Base-by-base conservation (phyloP, 129 eudicot species). In the Flaveria trinervia region DNA sequence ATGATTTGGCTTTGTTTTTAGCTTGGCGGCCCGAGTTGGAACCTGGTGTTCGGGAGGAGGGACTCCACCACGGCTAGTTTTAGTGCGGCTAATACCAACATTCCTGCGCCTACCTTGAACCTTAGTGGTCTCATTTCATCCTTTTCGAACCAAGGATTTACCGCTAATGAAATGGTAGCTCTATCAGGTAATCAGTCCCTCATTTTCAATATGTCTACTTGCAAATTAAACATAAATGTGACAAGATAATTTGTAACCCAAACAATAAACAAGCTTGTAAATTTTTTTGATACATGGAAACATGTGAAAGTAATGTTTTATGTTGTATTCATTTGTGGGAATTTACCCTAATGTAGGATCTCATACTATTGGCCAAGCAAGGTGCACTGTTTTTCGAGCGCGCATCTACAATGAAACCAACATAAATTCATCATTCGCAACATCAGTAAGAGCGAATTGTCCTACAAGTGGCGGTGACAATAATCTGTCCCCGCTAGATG, bases 21-120 rank as follows among this genome's bases (percentile, higher is more conserved):
- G 92, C 90, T 88, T 2, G 92, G 90, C 12, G 92, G 92, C 3
- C 87, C 82, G 9, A 81, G 83, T 69, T 88, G 92, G 90, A 74
- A 65, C 22, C 77, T 85, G n/a, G 33, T 15, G 25, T 72, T 83
- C n/a, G 92, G 92, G 9, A 80, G 92, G 69, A 81, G 90, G 73
- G 90, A 88, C 79, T 88, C 92, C 0, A 85, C 88, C 1, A 83
- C 90, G 1, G 87, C 92, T 44, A 88, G 86, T 52, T 72, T 86
- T 11, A 84, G 84, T 30, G 82, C 81, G 5, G 86, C 86, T 2
- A 83, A 85, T 68, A 7, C 79, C 69, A 70, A 78, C 44, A 57
- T 85, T 73, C 92, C 90, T 0, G 71, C 82, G 13, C 90, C 90
- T 2, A 67, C 74, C 16, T 72, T 62, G 70, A 81, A 67, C 77